These are phyloP conservation scores for Candida germanica DNA, from an alignment of 805 yeast species.

Conservation along the genomic window DNA sequence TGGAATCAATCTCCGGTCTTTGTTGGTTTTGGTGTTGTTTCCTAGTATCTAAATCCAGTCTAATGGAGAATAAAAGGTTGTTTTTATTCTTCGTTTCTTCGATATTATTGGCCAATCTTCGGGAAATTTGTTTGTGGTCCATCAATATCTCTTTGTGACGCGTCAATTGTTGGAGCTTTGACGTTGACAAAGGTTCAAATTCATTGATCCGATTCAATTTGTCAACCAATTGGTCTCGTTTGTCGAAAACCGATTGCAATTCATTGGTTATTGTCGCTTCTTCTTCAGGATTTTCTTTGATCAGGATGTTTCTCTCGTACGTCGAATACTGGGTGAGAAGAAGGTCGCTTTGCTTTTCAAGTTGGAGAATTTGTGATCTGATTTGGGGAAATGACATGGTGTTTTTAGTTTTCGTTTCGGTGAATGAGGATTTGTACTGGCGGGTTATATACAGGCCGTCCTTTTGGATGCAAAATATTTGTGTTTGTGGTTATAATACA, in stretches of 20 bases:
- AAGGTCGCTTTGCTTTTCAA: conserved; percentile 70
- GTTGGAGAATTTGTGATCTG: conserved; percentile 62
- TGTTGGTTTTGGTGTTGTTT: conserved; percentile 33
- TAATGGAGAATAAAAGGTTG: conserved; percentile 71
- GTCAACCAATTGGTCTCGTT: conserved; percentile 52
- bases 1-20: conserved; percentile 34
- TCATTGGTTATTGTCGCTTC: conserved; percentile 13
- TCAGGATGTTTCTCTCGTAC: conserved; percentile 25
- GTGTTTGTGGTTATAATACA: no score
- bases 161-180: conserved; percentile 75
- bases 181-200: conserved; percentile 48
- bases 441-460: no score
- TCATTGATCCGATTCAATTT: conserved; percentile 19
- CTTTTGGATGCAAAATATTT: no score
- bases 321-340: conserved; percentile 41
- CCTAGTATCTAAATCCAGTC: conserved; percentile 74
- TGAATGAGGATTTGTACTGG: no score
- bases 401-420: no score
- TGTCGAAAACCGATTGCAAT: conserved; percentile 21
- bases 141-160: conserved; percentile 75
- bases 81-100: conserved; percentile 73
- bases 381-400: conserved; percentile 69
- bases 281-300: conserved; percentile 23
- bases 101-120: conserved; percentile 55
- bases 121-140: conserved; percentile 66